A percentile compares a stretch with the other conserved stretches of the same genome.
Conservation (phyloP, 495 filamentous ascomycete species). For the Rostrohypoxylon terebratum region DNA sequence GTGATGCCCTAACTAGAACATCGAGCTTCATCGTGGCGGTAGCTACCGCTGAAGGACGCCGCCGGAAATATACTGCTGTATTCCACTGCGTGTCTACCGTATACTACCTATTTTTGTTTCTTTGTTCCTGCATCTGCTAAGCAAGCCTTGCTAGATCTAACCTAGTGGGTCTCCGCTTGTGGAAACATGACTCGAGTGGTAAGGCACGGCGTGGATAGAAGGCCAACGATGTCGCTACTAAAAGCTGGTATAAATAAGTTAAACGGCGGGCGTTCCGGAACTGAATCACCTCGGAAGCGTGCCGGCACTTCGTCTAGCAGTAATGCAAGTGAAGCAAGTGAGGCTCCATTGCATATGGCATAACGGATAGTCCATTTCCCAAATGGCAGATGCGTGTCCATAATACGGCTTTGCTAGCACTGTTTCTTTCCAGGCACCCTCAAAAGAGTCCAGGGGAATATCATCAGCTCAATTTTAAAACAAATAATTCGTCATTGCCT, state of each 20-base stretch:
- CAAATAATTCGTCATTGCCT: background rate
- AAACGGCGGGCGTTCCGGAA: background rate
- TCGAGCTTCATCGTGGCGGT: background rate
- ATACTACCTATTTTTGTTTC: background rate
- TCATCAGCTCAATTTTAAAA: background rate
- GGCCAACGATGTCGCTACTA: background rate
- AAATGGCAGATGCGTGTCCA: background rate
- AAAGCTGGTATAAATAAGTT: background rate
- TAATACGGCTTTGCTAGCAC: background rate
- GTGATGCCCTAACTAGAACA: background rate
- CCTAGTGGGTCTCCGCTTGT: background rate
- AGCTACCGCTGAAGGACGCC: background rate
- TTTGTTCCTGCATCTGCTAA: background rate
- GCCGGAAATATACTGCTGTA: background rate
- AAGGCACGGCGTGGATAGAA: background rate
- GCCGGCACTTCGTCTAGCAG: background rate
- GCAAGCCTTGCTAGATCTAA: background rate
- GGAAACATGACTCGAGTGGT: background rate
- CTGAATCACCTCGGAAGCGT: background rate
- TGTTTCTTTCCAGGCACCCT: background rate
- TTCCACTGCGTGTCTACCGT: background rate
- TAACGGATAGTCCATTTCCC: background rate
- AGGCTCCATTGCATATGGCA: background rate
- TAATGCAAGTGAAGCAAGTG: background rate
- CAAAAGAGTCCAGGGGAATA: background rate